Evolutionary conservation across 2,329 filamentous ascomycete species (phyloP), one percentile per base, ranked within the genome.

Genomic region (Metarhizium album): DNA sequence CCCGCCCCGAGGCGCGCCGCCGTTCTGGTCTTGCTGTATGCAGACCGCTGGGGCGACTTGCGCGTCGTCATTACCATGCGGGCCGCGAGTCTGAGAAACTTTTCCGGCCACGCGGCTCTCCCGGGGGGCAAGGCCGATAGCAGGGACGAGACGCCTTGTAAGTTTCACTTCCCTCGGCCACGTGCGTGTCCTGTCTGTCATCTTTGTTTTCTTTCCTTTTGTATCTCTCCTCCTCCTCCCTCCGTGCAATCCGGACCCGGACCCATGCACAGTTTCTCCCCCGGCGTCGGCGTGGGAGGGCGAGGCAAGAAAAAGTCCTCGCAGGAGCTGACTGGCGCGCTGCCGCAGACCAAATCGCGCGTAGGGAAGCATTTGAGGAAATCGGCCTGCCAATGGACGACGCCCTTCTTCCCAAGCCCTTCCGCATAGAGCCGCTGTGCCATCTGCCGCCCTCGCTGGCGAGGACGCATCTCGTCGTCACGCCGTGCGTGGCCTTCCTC

Each of bases 281-380:
- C 11, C 11, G 6, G 27, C 11, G 27, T 29, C 27, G 3, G n/a
- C n/a, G n/a, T n/a, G n/a, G 27, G 1, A 29, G 27, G 11, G 27
- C 27, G 27, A n/a, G n/a, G n/a, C n/a, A n/a, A n/a, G n/a, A n/a
- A n/a, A n/a, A n/a, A n/a, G n/a, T n/a, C n/a, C n/a, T n/a, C n/a
- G 27, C 27, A 29, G 11, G 7, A 29, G 27, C 11, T 29, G 27
- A 29, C 27, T 8, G 7, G 27, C n/a, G 16, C 4, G 37, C 37
- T 14, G 37, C 4, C 2, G 1, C 74, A 69, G 88, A 88, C 67
- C 79, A 90, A 62, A 94, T 90, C 48, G 90, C 91, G 8, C 82
- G 91, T 22, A 82, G 91, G 56, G 91, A 97, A 73, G 90, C 91
- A 1, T 86, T 79, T 65, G 91, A 97, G 66, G 91, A 97, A 66